Percentiles rank a stretch among this genome's conserved stretches.
These are phyloP conservation scores for Auxenochlorella pyrenoidosa DNA, from an alignment of 139 green algal genomes.

Conservation along the genomic window DNA sequence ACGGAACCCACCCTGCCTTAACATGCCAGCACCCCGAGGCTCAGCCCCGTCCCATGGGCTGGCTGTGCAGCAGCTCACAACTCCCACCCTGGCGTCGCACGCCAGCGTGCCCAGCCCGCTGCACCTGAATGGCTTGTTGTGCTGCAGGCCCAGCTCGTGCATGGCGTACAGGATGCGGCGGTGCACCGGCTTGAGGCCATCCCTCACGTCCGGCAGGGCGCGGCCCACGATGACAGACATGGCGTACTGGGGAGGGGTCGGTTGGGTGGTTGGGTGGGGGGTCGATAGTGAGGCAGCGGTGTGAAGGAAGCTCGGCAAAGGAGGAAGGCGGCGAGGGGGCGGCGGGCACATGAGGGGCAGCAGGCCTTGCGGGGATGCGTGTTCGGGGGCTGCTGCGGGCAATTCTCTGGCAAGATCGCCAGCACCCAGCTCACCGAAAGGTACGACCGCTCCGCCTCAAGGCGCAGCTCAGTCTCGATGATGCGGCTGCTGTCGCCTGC, in stretches of 20 bases:
- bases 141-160: conserved; percentile 92
- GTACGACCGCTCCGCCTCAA: conserved; percentile 67
- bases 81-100: not conserved
- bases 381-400: not conserved
- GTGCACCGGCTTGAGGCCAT: conserved; percentile 98
- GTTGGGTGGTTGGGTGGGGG: no score
- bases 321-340: no score
- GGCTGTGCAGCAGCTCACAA: no score
- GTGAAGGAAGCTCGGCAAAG: no score
- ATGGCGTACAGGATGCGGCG: conserved; percentile 97
- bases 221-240: conserved; percentile 97
- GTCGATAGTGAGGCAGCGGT: not conserved
- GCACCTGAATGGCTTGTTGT: conserved; percentile 78
- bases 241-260: not conserved
- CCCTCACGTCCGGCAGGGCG: conserved; percentile 95
- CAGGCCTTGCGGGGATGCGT: not conserved
- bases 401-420: not conserved
- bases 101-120: not conserved
- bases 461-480: conserved; percentile 59
- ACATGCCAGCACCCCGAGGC: no score
- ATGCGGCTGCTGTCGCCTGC: conserved; percentile 38
- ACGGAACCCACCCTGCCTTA: no score
- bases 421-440: conserved; percentile 48
- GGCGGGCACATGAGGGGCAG: no score
- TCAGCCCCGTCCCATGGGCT: no score